These are phyloP conservation scores for Chrysoporthe cubensis DNA, from an alignment of 2,329 filamentous ascomycete genomes.

Conservation along the genomic window DNA sequence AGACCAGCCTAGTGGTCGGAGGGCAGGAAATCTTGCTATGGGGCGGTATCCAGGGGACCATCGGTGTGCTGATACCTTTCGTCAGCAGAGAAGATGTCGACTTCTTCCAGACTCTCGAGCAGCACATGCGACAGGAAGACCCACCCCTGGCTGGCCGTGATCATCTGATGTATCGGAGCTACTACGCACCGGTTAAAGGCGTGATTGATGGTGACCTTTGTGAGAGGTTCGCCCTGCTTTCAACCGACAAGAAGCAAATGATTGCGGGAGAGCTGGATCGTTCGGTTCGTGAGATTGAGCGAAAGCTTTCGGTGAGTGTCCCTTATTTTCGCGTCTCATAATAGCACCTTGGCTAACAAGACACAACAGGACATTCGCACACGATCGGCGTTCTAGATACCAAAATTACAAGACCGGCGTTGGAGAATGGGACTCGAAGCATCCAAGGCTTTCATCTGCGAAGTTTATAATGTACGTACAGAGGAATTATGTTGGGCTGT, in stretches of 20 bases:
- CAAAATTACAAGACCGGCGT: slow-evolving; percentile 17
- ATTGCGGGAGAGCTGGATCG: slow-evolving; percentile 93
- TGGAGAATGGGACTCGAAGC: slow-evolving; percentile 18
- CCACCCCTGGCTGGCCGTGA: slow-evolving; percentile 88
- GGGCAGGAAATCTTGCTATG: slow-evolving; percentile 91
- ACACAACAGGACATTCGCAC: slow-evolving; percentile 57
- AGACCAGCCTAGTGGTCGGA: slow-evolving; percentile 86
- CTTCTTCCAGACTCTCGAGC: slow-evolving; percentile 94
- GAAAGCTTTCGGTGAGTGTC: slow-evolving; percentile 76
- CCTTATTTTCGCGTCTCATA: slow-evolving; percentile 27
- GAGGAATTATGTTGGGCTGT: slow-evolving; percentile 16
- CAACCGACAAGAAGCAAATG: slow-evolving; percentile 90
- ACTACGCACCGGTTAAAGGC: slow-evolving; percentile 95
- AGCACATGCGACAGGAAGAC: slow-evolving; percentile 84
- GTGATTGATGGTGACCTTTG: slow-evolving; percentile 97
- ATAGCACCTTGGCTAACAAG: slow-evolving; percentile 28
- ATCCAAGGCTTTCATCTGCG: slow-evolving; percentile 22
- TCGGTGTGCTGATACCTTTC: slow-evolving; percentile 93
- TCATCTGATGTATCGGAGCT: slow-evolving; percentile 92
- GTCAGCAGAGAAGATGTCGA: slow-evolving; percentile 90
- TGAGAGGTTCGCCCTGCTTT: slow-evolving; percentile 83
- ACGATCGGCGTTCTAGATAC: slow-evolving; percentile 59
- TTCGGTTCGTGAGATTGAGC: slow-evolving; percentile 89
- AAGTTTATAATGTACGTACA: slow-evolving; percentile 21
- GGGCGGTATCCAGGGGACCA: slow-evolving; percentile 91